A percentile compares a stretch with the other conserved stretches of the same genome.
These are phyloP conservation scores for Talaromyces marneffei DNA, from an alignment of 2,329 filamentous ascomycete species.

Conservation along the genomic window DNA sequence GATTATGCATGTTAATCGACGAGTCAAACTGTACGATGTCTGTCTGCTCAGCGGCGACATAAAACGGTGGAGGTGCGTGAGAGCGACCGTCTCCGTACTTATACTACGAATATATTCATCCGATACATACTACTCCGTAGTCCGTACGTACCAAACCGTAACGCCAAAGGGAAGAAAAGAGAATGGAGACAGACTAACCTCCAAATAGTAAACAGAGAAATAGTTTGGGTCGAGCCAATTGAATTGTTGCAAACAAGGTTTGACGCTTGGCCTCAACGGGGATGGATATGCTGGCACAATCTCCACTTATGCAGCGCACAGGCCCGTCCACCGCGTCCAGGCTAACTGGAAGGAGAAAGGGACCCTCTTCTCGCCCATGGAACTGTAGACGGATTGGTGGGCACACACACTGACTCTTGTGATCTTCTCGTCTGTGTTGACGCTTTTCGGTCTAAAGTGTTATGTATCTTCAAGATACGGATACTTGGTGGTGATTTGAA, in stretches of 20 bases:
- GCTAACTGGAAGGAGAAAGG: not conserved
- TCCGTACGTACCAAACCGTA: not conserved
- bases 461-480: not conserved
- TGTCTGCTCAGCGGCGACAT: not conserved
- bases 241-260: not conserved
- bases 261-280: not conserved
- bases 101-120: not conserved
- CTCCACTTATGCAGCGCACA: not conserved
- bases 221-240: not conserved
- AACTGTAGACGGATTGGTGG: not conserved
- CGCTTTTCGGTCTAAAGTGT: not conserved
- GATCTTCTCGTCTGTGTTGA: not conserved
- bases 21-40: no score
- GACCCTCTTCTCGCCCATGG: not conserved
- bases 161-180: not conserved
- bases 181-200: constrained; percentile 3
- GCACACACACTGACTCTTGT: not conserved
- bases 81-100: not conserved
- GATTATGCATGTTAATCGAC: not conserved
- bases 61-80: not conserved
- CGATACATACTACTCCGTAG: not conserved
- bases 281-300: not conserved
- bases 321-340: not conserved
- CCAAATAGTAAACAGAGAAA: not conserved
- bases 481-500: no score